phyloP scores from a whole-genome alignment of 2,329 filamentous ascomycete genomes.

The Colletotrichum liaoningense region DNA sequence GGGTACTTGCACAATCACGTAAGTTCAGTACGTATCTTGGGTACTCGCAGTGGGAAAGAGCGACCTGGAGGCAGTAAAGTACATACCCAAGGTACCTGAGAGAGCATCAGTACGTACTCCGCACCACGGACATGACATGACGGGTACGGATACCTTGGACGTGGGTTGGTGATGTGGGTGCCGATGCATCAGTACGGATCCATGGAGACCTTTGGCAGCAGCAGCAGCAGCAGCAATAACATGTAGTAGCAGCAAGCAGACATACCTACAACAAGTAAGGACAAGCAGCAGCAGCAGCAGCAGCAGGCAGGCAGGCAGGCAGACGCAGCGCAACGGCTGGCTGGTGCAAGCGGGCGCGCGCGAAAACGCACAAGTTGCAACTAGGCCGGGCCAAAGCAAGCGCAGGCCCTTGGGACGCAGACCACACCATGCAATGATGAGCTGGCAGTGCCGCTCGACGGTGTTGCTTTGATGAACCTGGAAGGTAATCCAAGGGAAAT shows the following conservation, averaged over 20 bases:
- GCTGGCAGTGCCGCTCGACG: conserved; percentile 71
- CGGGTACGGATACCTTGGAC: background rate
- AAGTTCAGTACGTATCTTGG: background rate
- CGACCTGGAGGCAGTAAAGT: too few species aligned
- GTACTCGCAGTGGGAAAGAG: background rate
- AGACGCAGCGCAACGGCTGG: conserved; percentile 24
- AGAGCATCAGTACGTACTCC: background rate
- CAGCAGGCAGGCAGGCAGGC: background rate
- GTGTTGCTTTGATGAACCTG: conserved; percentile 12
- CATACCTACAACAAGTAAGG: background rate
- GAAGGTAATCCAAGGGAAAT: background rate
- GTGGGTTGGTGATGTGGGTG: background rate
- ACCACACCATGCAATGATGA: conserved; percentile 78
- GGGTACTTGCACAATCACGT: background rate
- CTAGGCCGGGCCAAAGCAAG: conserved; percentile 47
- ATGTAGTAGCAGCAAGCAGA: background rate
- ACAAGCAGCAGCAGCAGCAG: background rate
- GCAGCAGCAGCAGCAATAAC: background rate
- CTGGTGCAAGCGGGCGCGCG: conserved; percentile 38
- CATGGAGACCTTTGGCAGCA: background rate
- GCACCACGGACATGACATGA: background rate
- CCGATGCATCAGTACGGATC: background rate
- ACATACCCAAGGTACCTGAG: too few species aligned
- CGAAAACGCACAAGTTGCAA: conserved; percentile 45
- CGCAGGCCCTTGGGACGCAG: conserved; percentile 64